Conservation (phyloP, 495 filamentous ascomycete genomes). For the Mycothermus thermophilus region DNA sequence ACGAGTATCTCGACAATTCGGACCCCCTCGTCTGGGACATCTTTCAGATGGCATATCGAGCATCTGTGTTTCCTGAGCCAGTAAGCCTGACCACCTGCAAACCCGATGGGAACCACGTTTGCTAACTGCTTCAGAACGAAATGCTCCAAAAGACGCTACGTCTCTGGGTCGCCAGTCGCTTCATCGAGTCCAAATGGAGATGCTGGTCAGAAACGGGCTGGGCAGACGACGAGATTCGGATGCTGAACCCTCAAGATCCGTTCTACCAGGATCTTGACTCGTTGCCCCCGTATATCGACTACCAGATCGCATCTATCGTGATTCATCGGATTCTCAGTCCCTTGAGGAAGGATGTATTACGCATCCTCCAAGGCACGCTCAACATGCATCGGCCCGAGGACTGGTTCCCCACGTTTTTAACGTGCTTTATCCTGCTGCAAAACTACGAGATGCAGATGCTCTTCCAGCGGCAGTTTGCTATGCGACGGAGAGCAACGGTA, state of each 20-base stretch:
- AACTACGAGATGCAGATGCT: constrained; percentile 27
- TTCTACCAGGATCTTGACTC: constrained; percentile 20
- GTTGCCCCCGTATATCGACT: constrained; percentile 25
- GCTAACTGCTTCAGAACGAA: constrained; percentile 14
- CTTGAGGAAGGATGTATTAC: constrained; percentile 18
- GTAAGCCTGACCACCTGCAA: constrained; percentile 13
- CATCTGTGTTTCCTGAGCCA: constrained; percentile 19
- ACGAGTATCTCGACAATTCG: constrained; percentile 21
- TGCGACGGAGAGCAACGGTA: constrained; percentile 13
- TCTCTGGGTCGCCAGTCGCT: constrained; percentile 27
- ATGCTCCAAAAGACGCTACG: constrained; percentile 22
- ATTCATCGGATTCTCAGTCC: constrained; percentile 24
- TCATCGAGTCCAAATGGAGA: constrained; percentile 26
- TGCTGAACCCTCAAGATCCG: constrained; percentile 16
- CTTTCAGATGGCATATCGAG: constrained; percentile 21
- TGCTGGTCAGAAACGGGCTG: constrained; percentile 18
- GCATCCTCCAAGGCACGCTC: constrained; percentile 18
- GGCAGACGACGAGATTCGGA: constrained; percentile 13
- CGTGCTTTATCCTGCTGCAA: constrained; percentile 26
- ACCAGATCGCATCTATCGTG: constrained; percentile 25
- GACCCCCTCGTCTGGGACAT: constrained; percentile 22
- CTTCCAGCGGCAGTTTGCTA: constrained; percentile 23
- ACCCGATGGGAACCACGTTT: no score
- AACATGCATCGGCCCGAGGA: constrained; percentile 22
- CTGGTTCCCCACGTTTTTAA: constrained; percentile 25